Base-by-base conservation (phyloP, 805 yeast genomes). In the Candida verbasci region DNA sequence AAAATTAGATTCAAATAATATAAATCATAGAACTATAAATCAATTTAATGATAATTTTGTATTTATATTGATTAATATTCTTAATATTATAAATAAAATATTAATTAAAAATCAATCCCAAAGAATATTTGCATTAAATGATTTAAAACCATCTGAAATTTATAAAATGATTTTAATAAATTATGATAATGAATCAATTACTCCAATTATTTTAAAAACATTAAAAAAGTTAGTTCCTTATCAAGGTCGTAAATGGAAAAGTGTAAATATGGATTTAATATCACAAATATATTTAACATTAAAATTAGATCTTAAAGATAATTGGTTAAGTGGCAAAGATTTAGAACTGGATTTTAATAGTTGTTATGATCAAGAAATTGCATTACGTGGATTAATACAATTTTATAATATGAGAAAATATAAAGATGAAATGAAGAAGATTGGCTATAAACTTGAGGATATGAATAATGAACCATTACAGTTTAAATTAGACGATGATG, bases 201-300 rank as follows among this genome's bases (percentile, higher is more conserved):
- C 84, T 60, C 66, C 66, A 34, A 89, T 95, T 1, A 78, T 85
- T 3, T 63, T 89, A 48, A 80, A 80, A 50, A 72, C 85, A 1
- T 65, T 89, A 41, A 88, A 86, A 55, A 80, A 84, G 43, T 71
- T 88, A 34, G 80, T 88, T 1, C 96, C 97, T 0, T 86, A 82
- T 60, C 89, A 86, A 50, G 96, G 96, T 14, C 79, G 93, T 41
- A 88, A 89, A 57, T 91, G 98, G 98, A 80, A 88, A 48, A 76
- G 88, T 10, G 76, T 80, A 44, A 93, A 91, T 54, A 91, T 93
- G 97, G 96, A 89, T 46, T 67, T 93, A 31, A 85, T 91, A 4
- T 86, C 96, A 0, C 80, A 86, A 42, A 88, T 91, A 2, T 91
- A 84, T 50, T 55, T 93, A 18, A 80, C 87, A 52, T 76, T 86